Percentiles rank a stretch among this genome's conserved stretches.
phyloP scores from a whole-genome alignment of 2,329 filamentous ascomycete species.

The Fusarium graminum region DNA sequence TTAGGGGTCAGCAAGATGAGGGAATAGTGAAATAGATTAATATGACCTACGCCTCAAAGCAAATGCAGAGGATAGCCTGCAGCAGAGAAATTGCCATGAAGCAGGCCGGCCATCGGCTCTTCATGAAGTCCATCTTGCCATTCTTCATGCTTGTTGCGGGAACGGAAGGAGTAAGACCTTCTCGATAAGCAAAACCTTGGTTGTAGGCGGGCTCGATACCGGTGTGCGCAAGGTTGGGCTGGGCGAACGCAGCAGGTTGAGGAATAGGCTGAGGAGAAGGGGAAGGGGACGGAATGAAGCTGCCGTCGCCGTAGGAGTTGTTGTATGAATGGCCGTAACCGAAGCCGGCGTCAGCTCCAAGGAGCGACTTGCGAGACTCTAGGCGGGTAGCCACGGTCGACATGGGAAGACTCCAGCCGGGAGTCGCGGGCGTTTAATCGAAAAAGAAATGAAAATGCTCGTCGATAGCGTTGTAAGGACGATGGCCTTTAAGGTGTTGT shows the following conservation, averaged over 20 bases:
- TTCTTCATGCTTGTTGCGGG: conserved; percentile 51
- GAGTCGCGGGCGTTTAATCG: conserved; percentile 50
- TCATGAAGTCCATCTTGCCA: conserved; percentile 76
- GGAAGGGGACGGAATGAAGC: conserved; percentile 37
- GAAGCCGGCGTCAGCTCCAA: conserved; percentile 56
- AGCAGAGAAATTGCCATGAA: conserved; percentile 81
- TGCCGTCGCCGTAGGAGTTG: conserved; percentile 50
- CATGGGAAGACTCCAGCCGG: conserved; percentile 53
- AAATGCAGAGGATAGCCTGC: conserved; percentile 85
- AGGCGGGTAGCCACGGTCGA: conserved; percentile 57
- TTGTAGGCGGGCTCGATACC: conserved; percentile 50
- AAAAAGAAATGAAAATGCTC: conserved; percentile 21
- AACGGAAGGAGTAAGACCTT: conserved; percentile 54
- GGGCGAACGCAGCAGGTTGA: conserved; percentile 43
- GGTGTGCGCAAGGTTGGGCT: conserved; percentile 30
- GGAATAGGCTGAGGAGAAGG: conserved; percentile 39
- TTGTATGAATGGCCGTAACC: conserved; percentile 54
- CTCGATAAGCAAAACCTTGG: conserved; percentile 55
- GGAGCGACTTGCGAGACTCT: conserved; percentile 58
- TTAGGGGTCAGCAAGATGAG: conserved; percentile 30
- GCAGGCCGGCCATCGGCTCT: conserved; percentile 87
- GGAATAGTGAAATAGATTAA: not conserved
- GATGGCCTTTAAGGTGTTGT: conserved; percentile 11
- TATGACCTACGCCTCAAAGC: conserved; percentile 82
- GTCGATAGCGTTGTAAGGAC: conserved; percentile 33